Conservation (phyloP, 2,329 filamentous ascomycete species). For the Epichloe uncinata region DNA sequence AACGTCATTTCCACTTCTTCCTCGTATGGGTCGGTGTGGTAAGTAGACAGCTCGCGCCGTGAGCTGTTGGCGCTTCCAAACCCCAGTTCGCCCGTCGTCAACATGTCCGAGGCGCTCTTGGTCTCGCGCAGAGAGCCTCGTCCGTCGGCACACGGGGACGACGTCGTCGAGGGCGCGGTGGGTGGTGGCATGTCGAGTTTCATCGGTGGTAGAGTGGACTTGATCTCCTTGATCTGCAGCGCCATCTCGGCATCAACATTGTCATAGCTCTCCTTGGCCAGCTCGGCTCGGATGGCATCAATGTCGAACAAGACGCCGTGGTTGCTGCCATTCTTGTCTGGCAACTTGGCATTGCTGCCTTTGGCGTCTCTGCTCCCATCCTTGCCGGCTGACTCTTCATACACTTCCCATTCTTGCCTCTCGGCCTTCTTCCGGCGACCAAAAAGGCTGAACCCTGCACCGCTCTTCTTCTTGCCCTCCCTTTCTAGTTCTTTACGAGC, state of each 20-base stretch:
- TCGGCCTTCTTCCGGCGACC: constrained; percentile 66
- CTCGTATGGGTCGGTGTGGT: constrained; percentile 21
- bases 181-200: constrained; percentile 49
- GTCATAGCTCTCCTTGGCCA: constrained; percentile 49
- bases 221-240: constrained; percentile 61
- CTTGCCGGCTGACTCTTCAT: constrained; percentile 53
- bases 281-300: constrained; percentile 78
- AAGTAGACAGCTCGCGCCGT: constrained; percentile 11
- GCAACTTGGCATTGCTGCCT: constrained; percentile 19
- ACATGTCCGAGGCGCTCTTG: constrained; percentile 29
- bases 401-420: constrained; percentile 89
- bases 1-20: constrained; percentile 58
- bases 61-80: constrained; percentile 2
- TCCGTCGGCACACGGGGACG: constrained; percentile 11
- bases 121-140: constrained; percentile 26
- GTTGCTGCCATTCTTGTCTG: constrained; percentile 35
- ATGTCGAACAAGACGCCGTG: constrained; percentile 78
- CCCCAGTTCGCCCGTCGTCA: constrained; percentile 10
- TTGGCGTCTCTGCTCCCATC: constrained; percentile 10
- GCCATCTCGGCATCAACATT: constrained; percentile 38
- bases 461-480: constrained; percentile 53
- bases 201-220: constrained; percentile 83
- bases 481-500: constrained; percentile 76
- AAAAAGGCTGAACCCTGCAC: constrained; percentile 59
- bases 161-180: constrained; percentile 15